phyloP scores from a whole-genome alignment of 805 yeast genomes.

The Pichia kluyveri region DNA sequence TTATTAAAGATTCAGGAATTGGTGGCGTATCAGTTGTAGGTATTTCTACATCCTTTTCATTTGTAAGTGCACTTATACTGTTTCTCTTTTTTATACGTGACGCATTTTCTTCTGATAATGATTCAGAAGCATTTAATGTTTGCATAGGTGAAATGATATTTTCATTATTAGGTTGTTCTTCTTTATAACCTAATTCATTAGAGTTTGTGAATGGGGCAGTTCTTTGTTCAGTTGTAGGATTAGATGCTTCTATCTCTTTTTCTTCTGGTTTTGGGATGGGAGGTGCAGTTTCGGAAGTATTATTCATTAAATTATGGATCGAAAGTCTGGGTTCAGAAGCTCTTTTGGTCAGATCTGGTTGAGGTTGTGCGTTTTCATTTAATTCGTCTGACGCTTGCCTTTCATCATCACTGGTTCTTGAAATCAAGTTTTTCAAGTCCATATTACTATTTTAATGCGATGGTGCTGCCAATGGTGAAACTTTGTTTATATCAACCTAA shows the following conservation, averaged over 20 bases:
- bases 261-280: neutral
- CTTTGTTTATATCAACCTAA: too few relatives aligned
- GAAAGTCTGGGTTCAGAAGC: constrained; percentile 19
- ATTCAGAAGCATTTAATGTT: neutral
- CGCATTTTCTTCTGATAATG: neutral
- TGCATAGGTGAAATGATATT: neutral
- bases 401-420: constrained; percentile 17
- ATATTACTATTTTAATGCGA: constrained; percentile 4
- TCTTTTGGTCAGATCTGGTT: neutral
- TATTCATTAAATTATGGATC: constrained; percentile 25
- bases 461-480: too few relatives aligned
- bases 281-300: constrained; percentile 2
- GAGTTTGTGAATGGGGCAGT: neutral
- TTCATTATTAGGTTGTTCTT: neutral
- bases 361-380: neutral
- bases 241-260: too few relatives aligned
- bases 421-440: constrained; percentile 25
- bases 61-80: constrained; percentile 31
- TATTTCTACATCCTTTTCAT: constrained; percentile 37
- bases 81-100: constrained; percentile 11
- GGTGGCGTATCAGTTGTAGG: neutral
- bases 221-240: neutral
- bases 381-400: neutral
- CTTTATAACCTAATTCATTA: neutral
- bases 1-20: neutral